These are phyloP conservation scores for Aspergillus pseudoterreus DNA, from an alignment of 2,329 filamentous ascomycete species.

Conservation along the genomic window DNA sequence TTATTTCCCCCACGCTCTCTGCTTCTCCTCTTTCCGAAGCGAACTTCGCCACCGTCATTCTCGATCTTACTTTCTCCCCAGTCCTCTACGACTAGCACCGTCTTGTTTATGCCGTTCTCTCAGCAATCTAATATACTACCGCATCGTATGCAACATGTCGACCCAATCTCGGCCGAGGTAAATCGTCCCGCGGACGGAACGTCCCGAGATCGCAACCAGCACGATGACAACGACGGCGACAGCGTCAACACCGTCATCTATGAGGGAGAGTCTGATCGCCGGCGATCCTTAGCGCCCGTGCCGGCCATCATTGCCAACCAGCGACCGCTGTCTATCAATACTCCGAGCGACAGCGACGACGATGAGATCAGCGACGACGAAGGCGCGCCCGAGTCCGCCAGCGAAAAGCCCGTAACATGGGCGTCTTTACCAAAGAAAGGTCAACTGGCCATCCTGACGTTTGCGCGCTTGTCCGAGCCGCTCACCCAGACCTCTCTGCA, in stretches of 20 bases:
- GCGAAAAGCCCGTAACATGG: conserved; percentile 60
- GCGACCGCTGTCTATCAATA: conserved; percentile 14
- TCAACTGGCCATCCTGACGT: conserved; percentile 72
- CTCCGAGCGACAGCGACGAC: conserved; percentile 11
- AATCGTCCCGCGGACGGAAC: not conserved
- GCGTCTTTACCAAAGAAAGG: conserved; percentile 69
- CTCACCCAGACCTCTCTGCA: conserved; percentile 74
- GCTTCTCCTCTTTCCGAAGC: no score
- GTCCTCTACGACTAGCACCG: not conserved
- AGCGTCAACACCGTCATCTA: conserved; percentile 18
- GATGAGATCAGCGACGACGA: conserved; percentile 12
- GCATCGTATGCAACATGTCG: conserved; percentile 12
- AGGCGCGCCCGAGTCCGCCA: conserved; percentile 10
- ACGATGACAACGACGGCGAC: conserved; percentile 12
- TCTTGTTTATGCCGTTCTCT: conserved; percentile 13
- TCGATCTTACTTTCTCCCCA: not conserved
- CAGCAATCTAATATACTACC: conserved; percentile 3
- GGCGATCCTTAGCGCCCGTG: conserved; percentile 9
- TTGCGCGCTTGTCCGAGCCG: conserved; percentile 77
- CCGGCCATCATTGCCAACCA: conserved; percentile 12
- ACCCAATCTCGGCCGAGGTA: conserved; percentile 3
- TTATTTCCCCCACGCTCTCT: no score
- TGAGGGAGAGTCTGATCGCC: conserved; percentile 5
- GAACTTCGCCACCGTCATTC: no score
- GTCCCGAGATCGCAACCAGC: not conserved